Base-by-base conservation (phyloP, 345 rosid genomes). In the Erodium maritimum region DNA sequence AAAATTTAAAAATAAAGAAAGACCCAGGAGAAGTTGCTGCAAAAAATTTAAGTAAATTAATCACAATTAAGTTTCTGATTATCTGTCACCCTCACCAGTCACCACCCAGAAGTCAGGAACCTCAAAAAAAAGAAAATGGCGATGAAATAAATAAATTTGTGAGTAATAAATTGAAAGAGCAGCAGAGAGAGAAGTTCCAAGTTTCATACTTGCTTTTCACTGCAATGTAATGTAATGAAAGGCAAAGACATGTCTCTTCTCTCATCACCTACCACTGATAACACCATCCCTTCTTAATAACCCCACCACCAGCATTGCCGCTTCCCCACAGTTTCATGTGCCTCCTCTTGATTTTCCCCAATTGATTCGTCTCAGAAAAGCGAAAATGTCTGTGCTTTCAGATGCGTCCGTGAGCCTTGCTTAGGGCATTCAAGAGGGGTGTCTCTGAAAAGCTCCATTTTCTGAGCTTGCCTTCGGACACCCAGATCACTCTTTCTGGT, bases 231-330 rank as follows among this genome's bases (percentile, higher is more conserved):
- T 57, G 71, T 52, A 57, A 61, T 59, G 69, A 61, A 65, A 70
- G 37, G 37, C 37, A 14, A 14, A 21, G 69, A 66, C 80, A 74
- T 71, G 72, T 67, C 74, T 71, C 76, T 59, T 63, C 67, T 67
- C 69, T 68, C 71, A 60, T 68, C 24, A 83, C 82, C 89, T 69
- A 80, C 76, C 73, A 22, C 80, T 75, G 84, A 83, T 61, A 80
- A 71, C 80, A 76, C 76, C 77, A 60, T 68, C 45, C 68, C 78
- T 55, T 61, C 78, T 69, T 59, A 23, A 19, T 45, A 23, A 21
- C 45, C 21, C 56, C 61, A 21, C 42, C 25, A 12, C 33, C 22
- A 48, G 5, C 33, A 50, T 46, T 50, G 24, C 16, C 63, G 8
- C 19, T 52, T 2, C 24, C 22, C 21, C 54, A 9, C 22, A 19